Evolutionary conservation across 225 moss, liverwort and hornwort genomes (phyloP).

Genomic region (Anthoceros angustus): DNA sequence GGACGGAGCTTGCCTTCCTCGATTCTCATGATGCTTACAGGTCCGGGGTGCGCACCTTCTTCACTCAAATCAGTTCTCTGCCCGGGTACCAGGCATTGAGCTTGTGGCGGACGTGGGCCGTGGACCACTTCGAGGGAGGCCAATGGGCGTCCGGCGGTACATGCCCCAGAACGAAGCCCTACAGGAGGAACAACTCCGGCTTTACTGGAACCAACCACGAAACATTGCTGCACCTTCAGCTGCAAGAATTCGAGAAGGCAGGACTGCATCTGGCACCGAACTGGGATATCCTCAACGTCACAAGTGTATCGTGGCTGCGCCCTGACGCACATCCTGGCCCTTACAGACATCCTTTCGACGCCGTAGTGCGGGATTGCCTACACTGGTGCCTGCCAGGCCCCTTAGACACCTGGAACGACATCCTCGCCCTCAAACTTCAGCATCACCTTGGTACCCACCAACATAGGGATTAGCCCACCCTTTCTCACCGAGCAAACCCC

Average conservation of each 20-base stretch:
- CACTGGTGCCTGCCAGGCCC: slow-evolving; percentile 90
- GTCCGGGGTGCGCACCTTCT: slow-evolving; percentile 18
- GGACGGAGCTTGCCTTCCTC: slow-evolving; percentile 11
- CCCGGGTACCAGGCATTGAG: slow-evolving; percentile 35
- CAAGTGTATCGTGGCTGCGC: slow-evolving; percentile 34
- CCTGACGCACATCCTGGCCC: slow-evolving; percentile 63
- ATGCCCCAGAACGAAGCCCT: slow-evolving; percentile 33
- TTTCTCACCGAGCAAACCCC: no score
- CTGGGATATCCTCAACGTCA: slow-evolving; percentile 46
- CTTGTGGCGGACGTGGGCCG: slow-evolving; percentile 41
- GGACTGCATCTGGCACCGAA: slow-evolving; percentile 9
- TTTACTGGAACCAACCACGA: slow-evolving; percentile 8
- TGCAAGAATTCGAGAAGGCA: slow-evolving; percentile 13
- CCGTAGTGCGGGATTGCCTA: slow-evolving; percentile 45
- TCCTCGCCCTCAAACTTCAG: slow-evolving; percentile 11
- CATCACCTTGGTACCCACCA: neutral
- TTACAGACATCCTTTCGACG: slow-evolving; percentile 26
- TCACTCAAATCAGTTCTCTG: slow-evolving; percentile 19
- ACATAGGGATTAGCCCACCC: no score
- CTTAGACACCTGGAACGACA: slow-evolving; percentile 56
- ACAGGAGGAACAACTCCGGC: slow-evolving; percentile 10
- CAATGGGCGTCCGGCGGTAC: slow-evolving; percentile 26
- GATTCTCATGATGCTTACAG: slow-evolving; percentile 15
- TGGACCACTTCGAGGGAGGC: slow-evolving; percentile 53
- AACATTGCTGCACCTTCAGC: slow-evolving; percentile 31